Evolutionary conservation across 176 grass and related monocot genomes (phyloP).

Genomic region (Bolboschoenus planiculmis): DNA sequence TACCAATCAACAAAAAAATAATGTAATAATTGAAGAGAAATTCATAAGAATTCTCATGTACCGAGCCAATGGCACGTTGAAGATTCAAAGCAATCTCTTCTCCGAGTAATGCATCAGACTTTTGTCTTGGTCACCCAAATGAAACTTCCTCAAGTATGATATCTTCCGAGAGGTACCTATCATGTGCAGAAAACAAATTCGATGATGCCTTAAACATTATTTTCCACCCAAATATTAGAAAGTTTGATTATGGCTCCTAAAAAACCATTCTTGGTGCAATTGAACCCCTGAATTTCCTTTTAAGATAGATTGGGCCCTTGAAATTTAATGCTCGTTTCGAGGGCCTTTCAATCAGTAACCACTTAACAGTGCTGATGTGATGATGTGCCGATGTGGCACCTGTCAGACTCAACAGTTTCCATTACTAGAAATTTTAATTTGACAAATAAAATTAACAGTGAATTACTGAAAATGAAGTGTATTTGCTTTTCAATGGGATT

Average conservation of each 20-base stretch:
- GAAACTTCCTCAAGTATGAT: slow-evolving; percentile 70
- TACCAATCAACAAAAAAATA: slow-evolving; percentile 25
- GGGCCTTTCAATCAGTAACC: not conserved
- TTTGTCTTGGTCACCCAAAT: slow-evolving; percentile 69
- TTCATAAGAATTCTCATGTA: slow-evolving; percentile 17
- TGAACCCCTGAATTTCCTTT: not conserved
- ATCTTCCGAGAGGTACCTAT: slow-evolving; percentile 72
- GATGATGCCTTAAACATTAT: not conserved
- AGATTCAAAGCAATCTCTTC: slow-evolving; percentile 48
- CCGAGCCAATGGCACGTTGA: slow-evolving; percentile 49
- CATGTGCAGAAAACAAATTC: not conserved
- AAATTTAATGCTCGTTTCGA: not conserved
- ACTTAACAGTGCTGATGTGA: not conserved
- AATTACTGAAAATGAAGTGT: not conserved
- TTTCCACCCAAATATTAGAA: not conserved
- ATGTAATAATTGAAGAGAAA: not conserved
- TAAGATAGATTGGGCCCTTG: not conserved
- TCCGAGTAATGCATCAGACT: slow-evolving; percentile 37
- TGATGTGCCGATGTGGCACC: no score
- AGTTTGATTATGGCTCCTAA: not conserved
- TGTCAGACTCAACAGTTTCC: no score
- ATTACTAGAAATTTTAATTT: not conserved
- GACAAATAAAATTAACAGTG: not conserved
- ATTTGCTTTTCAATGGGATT: slow-evolving; percentile 61
- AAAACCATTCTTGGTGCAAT: not conserved